Conservation (phyloP, 2,329 filamentous ascomycete genomes). For the Dichotomopilus funicola region DNA sequence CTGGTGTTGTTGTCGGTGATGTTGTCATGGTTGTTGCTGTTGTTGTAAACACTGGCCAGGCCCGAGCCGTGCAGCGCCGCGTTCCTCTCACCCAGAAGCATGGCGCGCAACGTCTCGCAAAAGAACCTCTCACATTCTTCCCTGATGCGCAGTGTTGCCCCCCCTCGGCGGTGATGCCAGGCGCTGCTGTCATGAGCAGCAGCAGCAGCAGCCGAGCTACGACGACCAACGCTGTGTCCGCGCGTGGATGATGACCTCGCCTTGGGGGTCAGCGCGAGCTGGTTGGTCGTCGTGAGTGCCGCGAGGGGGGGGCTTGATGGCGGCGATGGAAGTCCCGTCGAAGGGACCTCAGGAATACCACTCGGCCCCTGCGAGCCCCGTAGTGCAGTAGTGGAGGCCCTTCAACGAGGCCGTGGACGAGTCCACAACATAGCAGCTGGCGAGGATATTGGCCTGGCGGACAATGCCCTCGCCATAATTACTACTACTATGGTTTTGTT, state of each 20-base stretch:
- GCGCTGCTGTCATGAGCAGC: slow-evolving; percentile 31
- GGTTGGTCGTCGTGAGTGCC: slow-evolving; percentile 61
- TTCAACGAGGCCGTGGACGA: slow-evolving; percentile 59
- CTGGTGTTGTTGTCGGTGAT: slow-evolving; percentile 17
- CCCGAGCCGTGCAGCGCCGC: slow-evolving; percentile 70
- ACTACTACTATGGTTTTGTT: slow-evolving; percentile 67
- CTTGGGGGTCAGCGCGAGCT: slow-evolving; percentile 59
- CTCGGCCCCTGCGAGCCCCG: slow-evolving; percentile 70
- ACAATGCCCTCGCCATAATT: slow-evolving; percentile 64
- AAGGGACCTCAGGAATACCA: slow-evolving; percentile 92
- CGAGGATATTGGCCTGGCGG: slow-evolving; percentile 69
- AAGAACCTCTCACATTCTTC: slow-evolving; percentile 99
- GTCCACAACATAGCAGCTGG: slow-evolving; percentile 86
- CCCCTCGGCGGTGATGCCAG: slow-evolving; percentile 60
- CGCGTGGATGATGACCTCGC: slow-evolving; percentile 36
- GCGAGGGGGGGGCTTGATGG: slow-evolving; percentile 85
- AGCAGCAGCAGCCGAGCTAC: slow-evolving; percentile 20
- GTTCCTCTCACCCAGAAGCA: slow-evolving; percentile 95
- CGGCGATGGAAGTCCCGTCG: slow-evolving; percentile 77
- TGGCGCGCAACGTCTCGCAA: slow-evolving; percentile 88
- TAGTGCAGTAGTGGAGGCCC: slow-evolving; percentile 94
- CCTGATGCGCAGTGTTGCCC: slow-evolving; percentile 94
- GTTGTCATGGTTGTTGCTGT: slow-evolving; percentile 21
- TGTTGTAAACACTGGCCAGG: slow-evolving; percentile 68
- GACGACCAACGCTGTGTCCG: slow-evolving; percentile 21